Percentiles rank a stretch among this genome's conserved stretches.
phyloP scores from a whole-genome alignment of 805 yeast species.

The Lachancea kluyveri region DNA sequence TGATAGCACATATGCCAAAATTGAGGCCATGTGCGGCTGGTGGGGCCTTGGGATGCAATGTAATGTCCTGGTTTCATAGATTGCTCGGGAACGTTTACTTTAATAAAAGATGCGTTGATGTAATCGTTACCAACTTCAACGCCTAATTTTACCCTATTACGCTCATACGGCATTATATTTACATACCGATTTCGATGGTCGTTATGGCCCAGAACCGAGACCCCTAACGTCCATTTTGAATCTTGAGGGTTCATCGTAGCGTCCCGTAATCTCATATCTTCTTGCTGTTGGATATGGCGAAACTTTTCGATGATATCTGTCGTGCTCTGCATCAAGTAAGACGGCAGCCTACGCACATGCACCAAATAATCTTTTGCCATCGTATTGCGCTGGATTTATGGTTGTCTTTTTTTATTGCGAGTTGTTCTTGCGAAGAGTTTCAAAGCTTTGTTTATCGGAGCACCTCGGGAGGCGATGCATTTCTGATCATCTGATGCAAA shows the following conservation, averaged over 20 bases:
- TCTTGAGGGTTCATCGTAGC: constrained; percentile 24
- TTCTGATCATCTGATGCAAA: too few relatives aligned
- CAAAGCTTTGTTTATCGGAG: too few relatives aligned
- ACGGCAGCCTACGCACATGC: too few relatives aligned
- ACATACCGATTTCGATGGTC: constrained; percentile 49
- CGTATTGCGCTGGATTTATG: constrained; percentile 1
- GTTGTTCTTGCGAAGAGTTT: too few relatives aligned
- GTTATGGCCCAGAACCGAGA: constrained; percentile 19
- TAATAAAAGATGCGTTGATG: constrained; percentile 77
- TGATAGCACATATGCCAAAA: constrained; percentile 85
- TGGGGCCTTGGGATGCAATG: constrained; percentile 78
- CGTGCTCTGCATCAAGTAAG: constrained; percentile 25
- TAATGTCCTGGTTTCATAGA: constrained; percentile 33
- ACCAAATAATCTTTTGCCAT: too few relatives aligned
- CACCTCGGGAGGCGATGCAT: too few relatives aligned
- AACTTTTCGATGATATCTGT: constrained; percentile 26
- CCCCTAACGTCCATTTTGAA: constrained; percentile 29
- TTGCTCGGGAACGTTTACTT: constrained; percentile 20
- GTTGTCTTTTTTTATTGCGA: too few relatives aligned
- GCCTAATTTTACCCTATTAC: constrained; percentile 43
- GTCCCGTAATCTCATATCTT: constrained; percentile 34
- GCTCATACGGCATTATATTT: constrained; percentile 62
- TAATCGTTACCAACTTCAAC: constrained; percentile 44
- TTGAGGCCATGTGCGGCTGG: constrained; percentile 64
- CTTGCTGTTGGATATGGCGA: constrained; percentile 30